phyloP scores from a whole-genome alignment of 78 protist genomes.

The Dictyostelium citrinum region DNA sequence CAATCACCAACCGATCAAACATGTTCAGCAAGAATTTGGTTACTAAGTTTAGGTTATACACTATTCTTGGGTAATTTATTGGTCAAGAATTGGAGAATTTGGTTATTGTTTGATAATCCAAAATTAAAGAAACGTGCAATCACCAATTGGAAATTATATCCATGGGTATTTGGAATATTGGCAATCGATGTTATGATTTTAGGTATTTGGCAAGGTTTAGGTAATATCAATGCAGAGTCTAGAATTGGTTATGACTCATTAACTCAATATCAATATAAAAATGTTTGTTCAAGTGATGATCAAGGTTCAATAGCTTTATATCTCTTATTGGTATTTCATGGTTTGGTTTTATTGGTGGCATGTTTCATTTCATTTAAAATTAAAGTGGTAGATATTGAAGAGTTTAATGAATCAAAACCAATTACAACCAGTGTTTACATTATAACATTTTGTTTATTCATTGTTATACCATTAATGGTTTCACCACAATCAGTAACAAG shows the following conservation, averaged over 20 bases:
- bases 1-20: conserved; percentile 3
- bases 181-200: not conserved
- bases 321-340: conserved; percentile 10
- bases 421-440: conserved; percentile 13
- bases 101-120: conserved; percentile 51
- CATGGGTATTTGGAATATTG: conserved; percentile 5
- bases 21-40: conserved; percentile 22
- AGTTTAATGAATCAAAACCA: conserved; percentile 18
- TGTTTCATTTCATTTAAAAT: conserved; percentile 42
- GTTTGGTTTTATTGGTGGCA: conserved; percentile 26
- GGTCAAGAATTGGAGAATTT: conserved; percentile 39
- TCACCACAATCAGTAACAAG: not conserved
- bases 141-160: conserved; percentile 18
- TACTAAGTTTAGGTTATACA: conserved; percentile 29
- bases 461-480: conserved; percentile 34
- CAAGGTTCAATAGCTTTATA: conserved; percentile 2
- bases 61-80: conserved; percentile 12
- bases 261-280: not conserved
- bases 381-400: conserved; percentile 10
- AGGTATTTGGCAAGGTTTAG: not conserved
- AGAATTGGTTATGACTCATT: not conserved
- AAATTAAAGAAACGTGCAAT: not conserved
- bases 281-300: not conserved
- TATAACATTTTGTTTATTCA: conserved; percentile 45
- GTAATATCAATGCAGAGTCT: not conserved